Base-by-base conservation (phyloP, 768 basidiomycete genomes). In the Pisolithus orientalis region DNA sequence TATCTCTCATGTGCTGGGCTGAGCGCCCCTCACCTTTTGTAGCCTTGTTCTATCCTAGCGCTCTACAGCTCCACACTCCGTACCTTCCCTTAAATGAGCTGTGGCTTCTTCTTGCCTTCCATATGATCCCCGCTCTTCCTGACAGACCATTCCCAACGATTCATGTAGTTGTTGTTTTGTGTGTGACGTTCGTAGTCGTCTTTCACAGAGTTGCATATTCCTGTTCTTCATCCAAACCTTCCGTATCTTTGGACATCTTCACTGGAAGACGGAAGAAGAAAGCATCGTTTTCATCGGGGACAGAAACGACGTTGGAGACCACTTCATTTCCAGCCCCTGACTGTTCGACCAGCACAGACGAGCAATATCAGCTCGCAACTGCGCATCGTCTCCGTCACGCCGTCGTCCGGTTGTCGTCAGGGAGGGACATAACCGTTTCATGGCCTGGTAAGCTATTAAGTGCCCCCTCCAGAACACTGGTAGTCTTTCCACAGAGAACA, bases 1-100 rank as follows among this genome's bases (percentile, higher is more conserved):
- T 9, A 40, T 28, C 31, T 10, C 45, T 50, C 21, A 38, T 25
- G 21, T 16, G 13, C 29, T 38, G 16, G 46, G 49, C 28, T 27
- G 43, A 14, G 14, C 10, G 32, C 28, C 11, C 34, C 31, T 38
- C 40, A 6, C 51, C 56, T 50, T 61, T 61, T 28, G 60, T 56
- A 44, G 6, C 32, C 11, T 61, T 54, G 40, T 58, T 45, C 50
- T 53, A 24, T 46, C 27, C 42, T 27, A 25, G 45, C 21, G 43
- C 34, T 52, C 48, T 38, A 49, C 28, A 21, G 38, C 53, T 54
- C 57, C 56, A 53, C 51, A 42, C 17, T 24, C 37, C 47, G 38
- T 40, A 51, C 50, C 48, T 47, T 37, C 51, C 48, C 40, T 42
- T n/a, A 7, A 42, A 17, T 17, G 40, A 34, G 34, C 13, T 34